phyloP scores from a whole-genome alignment of 768 basidiomycete genomes.

The Baorangia bicolor region DNA sequence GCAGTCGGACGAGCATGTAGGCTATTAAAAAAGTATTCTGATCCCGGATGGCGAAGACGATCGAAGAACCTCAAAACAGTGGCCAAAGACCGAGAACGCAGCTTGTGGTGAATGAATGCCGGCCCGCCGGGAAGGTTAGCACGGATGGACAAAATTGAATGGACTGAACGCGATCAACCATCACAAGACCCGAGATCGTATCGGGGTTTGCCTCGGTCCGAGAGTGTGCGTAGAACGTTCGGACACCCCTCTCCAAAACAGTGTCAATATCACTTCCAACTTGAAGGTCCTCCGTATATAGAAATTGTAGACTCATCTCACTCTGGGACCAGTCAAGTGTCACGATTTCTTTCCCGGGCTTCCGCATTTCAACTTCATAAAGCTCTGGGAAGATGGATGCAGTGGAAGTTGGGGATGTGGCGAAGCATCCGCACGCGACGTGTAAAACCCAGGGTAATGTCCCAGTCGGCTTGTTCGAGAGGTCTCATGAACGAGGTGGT shows the following conservation, averaged over 20 bases:
- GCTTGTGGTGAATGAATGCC: no score
- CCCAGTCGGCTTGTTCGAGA: neutral
- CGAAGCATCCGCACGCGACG: neutral
- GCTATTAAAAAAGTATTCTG: neutral
- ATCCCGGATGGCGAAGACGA: no score
- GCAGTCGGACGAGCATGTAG: neutral
- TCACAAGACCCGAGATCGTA: no score
- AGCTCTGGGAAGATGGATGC: neutral
- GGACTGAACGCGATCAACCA: no score
- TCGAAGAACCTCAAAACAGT: no score
- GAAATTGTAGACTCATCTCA: no score
- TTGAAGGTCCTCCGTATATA: no score
- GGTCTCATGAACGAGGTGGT: neutral
- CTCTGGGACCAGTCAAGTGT: neutral
- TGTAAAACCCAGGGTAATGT: neutral
- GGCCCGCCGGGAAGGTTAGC: no score
- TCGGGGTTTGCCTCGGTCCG: no score
- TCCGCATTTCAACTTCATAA: rapidly evolving
- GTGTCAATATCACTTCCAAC: neutral
- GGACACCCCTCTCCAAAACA: neutral
- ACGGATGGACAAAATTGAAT: no score
- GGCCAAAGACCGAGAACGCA: no score
- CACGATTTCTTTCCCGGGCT: rapidly evolving
- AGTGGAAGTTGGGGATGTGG: neutral
- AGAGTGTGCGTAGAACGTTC: neutral